These are phyloP conservation scores for Lactarius sanguifluus DNA, from an alignment of 768 basidiomycete genomes.

Conservation along the genomic window DNA sequence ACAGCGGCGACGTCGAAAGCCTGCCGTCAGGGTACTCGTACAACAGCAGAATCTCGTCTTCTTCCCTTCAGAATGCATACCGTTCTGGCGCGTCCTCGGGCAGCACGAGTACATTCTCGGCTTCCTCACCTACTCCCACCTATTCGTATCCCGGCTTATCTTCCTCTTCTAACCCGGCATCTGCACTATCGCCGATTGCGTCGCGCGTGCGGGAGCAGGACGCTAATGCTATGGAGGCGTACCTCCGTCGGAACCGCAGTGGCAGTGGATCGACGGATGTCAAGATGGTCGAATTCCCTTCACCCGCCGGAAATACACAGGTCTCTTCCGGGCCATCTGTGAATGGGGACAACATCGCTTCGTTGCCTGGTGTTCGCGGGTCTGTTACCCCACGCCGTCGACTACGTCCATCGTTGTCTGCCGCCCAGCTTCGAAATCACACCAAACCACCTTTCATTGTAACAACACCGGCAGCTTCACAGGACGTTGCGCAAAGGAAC, in stretches of 20 bases:
- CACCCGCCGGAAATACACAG: constrained; percentile 26
- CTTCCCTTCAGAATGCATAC: constrained; percentile 32
- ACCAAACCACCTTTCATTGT: constrained; percentile 25
- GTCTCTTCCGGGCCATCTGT: constrained; percentile 49
- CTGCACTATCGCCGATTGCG: constrained; percentile 72
- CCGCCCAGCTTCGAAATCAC: constrained; percentile 64
- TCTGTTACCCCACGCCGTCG: constrained; percentile 57
- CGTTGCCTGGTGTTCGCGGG: constrained; percentile 47
- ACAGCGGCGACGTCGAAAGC: constrained; percentile 30
- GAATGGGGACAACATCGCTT: constrained; percentile 55
- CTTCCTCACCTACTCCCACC: constrained; percentile 40
- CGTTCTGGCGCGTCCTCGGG: constrained; percentile 59
- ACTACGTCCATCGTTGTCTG: constrained; percentile 73
- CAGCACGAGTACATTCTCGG: constrained; percentile 42
- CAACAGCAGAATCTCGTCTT: constrained; percentile 35
- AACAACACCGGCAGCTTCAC: constrained; percentile 32
- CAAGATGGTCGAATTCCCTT: constrained; percentile 56
- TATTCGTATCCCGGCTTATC: constrained; percentile 39
- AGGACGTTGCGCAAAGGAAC: constrained; percentile 45
- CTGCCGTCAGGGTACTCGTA: constrained; percentile 27
- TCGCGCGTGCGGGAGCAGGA: constrained; percentile 80
- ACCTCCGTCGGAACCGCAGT: constrained; percentile 77
- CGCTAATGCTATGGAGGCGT: constrained; percentile 86
- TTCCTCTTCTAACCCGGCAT: constrained; percentile 36
- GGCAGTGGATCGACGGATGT: constrained; percentile 77